Evolutionary conservation across 495 filamentous ascomycete species (phyloP).

Genomic region (Chaetomium cochliodes): DNA sequence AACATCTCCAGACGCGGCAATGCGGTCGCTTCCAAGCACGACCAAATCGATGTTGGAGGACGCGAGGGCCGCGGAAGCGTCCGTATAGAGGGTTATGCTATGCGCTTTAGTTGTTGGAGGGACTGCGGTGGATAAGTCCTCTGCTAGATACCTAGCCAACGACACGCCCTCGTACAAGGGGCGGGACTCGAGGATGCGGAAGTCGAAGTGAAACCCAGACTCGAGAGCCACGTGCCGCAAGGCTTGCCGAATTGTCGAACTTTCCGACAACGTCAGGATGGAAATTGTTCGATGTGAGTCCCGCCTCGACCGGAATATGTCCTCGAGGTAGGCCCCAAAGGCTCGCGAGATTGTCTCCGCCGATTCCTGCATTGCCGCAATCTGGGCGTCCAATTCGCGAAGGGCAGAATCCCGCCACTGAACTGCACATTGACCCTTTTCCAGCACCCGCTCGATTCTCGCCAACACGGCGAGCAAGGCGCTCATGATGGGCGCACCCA

Average conservation of each 20-base stretch:
- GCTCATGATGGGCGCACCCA: conserved; percentile 59
- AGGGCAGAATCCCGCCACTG: neutral
- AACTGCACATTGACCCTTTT: neutral
- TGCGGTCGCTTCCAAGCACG: conserved; percentile 62
- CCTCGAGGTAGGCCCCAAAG: conserved; percentile 32
- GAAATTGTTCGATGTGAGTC: conserved; percentile 36
- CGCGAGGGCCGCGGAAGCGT: conserved; percentile 59
- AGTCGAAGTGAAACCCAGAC: conserved; percentile 42
- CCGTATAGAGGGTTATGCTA: conserved; percentile 54
- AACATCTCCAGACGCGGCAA: conserved; percentile 55
- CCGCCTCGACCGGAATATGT: conserved; percentile 20
- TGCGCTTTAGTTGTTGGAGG: conserved; percentile 32
- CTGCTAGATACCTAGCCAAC: conserved; percentile 50
- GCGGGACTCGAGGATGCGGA: conserved; percentile 64
- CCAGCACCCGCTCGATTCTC: conserved; percentile 26
- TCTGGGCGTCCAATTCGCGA: conserved; percentile 20
- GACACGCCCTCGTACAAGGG: conserved; percentile 64
- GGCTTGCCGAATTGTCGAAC: conserved; percentile 55
- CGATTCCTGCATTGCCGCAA: conserved; percentile 18
- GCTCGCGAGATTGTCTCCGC: conserved; percentile 37
- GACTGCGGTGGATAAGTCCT: conserved; percentile 26
- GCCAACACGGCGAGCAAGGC: conserved; percentile 49
- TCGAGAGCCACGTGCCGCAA: conserved; percentile 29
- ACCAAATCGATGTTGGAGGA: conserved; percentile 50
- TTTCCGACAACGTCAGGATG: conserved; percentile 59